Evolutionary conservation across 192 early-diverging fungal genomes (phyloP), one percentile per base, ranked within the genome.

Genomic region (Thamnidium elegans): DNA sequence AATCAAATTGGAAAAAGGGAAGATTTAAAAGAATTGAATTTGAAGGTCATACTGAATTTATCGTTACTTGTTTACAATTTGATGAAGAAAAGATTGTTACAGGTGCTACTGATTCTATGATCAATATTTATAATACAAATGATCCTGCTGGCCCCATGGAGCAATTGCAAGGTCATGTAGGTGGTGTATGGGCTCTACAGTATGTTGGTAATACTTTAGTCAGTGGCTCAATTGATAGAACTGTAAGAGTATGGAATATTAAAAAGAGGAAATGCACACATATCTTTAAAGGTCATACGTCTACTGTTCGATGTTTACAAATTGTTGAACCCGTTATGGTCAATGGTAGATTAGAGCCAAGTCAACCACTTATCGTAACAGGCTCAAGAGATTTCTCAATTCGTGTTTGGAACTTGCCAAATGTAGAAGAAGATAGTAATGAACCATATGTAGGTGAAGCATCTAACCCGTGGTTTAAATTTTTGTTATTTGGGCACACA

Each of bases 171-270:
- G 96, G 96, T 17, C 91, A 94, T 62, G 92, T 93, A 39, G 96
- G 96, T 45, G 97, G 97, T 55, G 95, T 99, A 7, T 99, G 97
- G 97, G 95, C 95, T 9, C 77, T 99, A 39, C 90, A 96, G 63
- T 95, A 96, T 59, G 86, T 89, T 42, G 89, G 91, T 26, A 83
- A 89, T 56, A 92, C 92, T 0, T 81, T 99, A 4, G 94, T 99
- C 7, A 92, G 90, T 55, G 95, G 97, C 19, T 94, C 93, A 13
- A 97, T 94, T 2, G 97, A 99, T 74, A 79, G 96, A 26, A 92
- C 93, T 5, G 94, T 99, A 23, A 80, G 96, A 4, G 92, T 98
- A 0, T 99, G 97, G 97, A 93, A 99, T 67, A 89, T 98, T 77
- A 89, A 91, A 26, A 82, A 84, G 3, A 94, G 94, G 1, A 62